A percentile compares a stretch with the other conserved stretches of the same genome.
Conservation (phyloP, 2,329 filamentous ascomycete species). For the Hortaea werneckii region DNA sequence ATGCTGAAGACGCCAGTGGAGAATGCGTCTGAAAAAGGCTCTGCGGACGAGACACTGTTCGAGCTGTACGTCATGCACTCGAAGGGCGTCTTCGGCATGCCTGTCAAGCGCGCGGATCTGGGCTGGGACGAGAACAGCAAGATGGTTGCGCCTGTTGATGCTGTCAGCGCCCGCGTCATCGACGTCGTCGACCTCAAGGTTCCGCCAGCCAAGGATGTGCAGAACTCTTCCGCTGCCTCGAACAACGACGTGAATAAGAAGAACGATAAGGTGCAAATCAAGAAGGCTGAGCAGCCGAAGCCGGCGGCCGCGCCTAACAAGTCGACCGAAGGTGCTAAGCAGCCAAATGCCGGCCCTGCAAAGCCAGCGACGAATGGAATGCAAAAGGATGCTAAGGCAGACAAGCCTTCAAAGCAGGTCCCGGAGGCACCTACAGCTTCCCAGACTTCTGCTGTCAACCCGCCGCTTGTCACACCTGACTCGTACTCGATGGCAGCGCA, state of each 20-base stretch:
- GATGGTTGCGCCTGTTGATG: constrained; percentile 68
- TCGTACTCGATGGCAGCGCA: constrained; percentile 36
- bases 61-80: constrained; percentile 98
- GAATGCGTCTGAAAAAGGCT: constrained; percentile 41
- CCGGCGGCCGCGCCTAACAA: constrained; percentile 9
- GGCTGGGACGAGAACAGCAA: constrained; percentile 90
- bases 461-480: constrained; percentile 24
- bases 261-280: constrained; percentile 9
- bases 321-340: constrained; percentile 9
- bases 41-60: constrained; percentile 67
- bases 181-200: constrained; percentile 56
- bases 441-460: constrained; percentile 16
- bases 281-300: constrained; percentile 15
- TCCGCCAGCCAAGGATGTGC: constrained; percentile 10
- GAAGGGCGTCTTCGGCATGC: constrained; percentile 84
- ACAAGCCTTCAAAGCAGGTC: constrained; percentile 12
- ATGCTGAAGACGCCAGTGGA: constrained; percentile 61
- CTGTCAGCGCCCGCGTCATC: constrained; percentile 62
- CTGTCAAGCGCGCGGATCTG: constrained; percentile 77
- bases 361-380: constrained; percentile 9
- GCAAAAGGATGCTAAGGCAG: constrained; percentile 6
- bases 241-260: constrained; percentile 9
- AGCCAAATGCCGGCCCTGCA: constrained; percentile 10
- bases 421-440: constrained; percentile 12
- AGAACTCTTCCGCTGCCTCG: constrained; percentile 8